Percentiles rank a stretch among this genome's conserved stretches.
phyloP scores from a whole-genome alignment of 352 stramenopile genomes.

The Blastocystis sp. region DNA sequence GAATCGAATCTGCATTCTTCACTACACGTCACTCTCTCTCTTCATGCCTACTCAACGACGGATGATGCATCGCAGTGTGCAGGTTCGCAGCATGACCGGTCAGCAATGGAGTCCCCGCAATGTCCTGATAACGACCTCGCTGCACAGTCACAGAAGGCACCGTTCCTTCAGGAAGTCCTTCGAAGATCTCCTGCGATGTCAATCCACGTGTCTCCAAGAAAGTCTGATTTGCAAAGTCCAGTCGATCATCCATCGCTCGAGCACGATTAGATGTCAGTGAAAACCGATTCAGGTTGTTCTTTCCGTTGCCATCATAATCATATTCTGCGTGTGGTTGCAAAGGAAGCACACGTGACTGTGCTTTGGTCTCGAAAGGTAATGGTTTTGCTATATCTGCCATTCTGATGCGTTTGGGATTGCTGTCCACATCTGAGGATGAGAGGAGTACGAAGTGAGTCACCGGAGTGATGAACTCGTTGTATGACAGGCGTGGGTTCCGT shows the following conservation, averaged over 20 bases:
- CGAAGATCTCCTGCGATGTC: conserved; percentile 32
- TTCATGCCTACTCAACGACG: not conserved
- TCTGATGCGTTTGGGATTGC: not conserved
- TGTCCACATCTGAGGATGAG: not conserved
- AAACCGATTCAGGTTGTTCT: conserved; percentile 46
- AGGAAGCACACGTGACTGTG: not conserved
- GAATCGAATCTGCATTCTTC: conserved; percentile 1
- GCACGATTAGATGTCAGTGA: conserved; percentile 4
- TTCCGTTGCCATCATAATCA: conserved; percentile 17
- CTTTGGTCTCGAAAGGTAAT: not conserved
- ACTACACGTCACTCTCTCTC: not conserved
- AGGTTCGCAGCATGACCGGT: conserved; percentile 13
- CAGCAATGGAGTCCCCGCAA: conserved; percentile 11
- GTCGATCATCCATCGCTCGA: conserved; percentile 18
- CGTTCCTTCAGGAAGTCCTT: conserved; percentile 17
- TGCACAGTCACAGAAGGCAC: conserved; percentile 11
- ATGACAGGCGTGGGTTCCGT: conserved; percentile 44
- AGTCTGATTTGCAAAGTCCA: conserved; percentile 14
- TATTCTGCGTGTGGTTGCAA: not conserved
- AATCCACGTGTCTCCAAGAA: conserved; percentile 31
- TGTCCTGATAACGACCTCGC: not conserved
- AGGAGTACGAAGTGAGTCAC: not conserved
- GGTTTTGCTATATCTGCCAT: not conserved
- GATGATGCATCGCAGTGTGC: conserved; percentile 50
- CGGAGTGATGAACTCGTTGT: not conserved